Evolutionary conservation across 305 asterid genomes (phyloP), one percentile per base, ranked within the genome.

Genomic region (Ajuga reptans): DNA sequence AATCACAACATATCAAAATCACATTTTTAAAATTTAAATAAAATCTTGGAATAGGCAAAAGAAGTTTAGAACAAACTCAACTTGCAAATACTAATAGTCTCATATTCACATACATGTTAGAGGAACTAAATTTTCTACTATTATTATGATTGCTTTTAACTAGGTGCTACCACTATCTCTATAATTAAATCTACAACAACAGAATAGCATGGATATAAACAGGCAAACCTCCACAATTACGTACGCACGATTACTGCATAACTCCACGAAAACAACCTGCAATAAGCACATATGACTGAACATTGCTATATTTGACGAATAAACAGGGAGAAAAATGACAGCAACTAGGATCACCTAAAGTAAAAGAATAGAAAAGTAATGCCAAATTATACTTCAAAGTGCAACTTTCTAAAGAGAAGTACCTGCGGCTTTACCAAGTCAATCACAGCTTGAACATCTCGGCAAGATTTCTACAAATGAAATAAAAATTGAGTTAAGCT

Each of bases 191-290:
- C 10, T 27, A 64, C n/a, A 11, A 43, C 17, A 63, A 17, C 11
- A 41, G 9, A 43, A 64, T 31, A 55, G 53, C 12, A 70, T 8
- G 53, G 9, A 31, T 57, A 71, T 37, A 71, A 18, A 29, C 34
- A 52, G 41, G 31, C 69, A 57, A 6, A 92, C 97, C 98, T 88
- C 87, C 34, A 84, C n/a, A 63, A 80, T 80, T 67, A n/a, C n/a
- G n/a, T n/a, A n/a, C n/a, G n/a, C 72, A 8, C 95, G 95, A 65
- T 90, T 78, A 42, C 93, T 68, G 72, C 98, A 92, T 72, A 92
- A 72, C 84, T 92, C 98, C 85, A 90, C 69, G 79, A 83, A 92
- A 34, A 92, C 93, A 54, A 82, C 96, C 97, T 92, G 85, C 53
- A 81, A 64, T 42, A 42, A 43, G 45, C 15, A 51, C 14, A 17